These are phyloP conservation scores for Perkinsela sp. DNA, from an alignment of 208 protist genomes.

Conservation along the genomic window DNA sequence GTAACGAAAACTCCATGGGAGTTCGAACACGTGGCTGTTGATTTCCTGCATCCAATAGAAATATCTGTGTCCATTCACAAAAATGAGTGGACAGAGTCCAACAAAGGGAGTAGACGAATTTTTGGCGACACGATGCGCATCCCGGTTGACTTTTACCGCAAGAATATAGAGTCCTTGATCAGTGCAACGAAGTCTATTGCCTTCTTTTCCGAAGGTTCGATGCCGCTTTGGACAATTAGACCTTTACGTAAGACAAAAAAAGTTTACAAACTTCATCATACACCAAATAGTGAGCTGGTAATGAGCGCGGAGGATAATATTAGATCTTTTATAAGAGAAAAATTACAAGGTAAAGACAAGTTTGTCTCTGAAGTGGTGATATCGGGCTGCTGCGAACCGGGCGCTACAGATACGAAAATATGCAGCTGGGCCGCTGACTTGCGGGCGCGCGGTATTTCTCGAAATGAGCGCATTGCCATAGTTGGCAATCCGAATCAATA, in stretches of 20 bases:
- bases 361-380: neutral
- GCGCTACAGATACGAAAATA: neutral
- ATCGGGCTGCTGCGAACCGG: neutral
- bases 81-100: neutral
- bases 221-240: neutral
- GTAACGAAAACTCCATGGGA: neutral
- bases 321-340: neutral
- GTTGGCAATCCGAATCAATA: neutral
- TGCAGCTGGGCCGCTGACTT: neutral
- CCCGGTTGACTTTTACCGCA: neutral
- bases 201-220: neutral
- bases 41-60: neutral
- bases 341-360: neutral
- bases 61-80: neutral
- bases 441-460: neutral
- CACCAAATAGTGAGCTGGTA: neutral
- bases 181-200: neutral
- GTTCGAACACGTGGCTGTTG: neutral
- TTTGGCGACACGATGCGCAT: neutral
- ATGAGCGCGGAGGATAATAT: neutral
- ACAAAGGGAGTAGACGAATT: neutral
- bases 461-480: neutral
- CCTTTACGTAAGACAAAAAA: neutral
- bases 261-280: neutral
- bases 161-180: neutral